Conservation (phyloP, 1,284 basidiomycete genomes). For the Cystobasidium sp. region DNA sequence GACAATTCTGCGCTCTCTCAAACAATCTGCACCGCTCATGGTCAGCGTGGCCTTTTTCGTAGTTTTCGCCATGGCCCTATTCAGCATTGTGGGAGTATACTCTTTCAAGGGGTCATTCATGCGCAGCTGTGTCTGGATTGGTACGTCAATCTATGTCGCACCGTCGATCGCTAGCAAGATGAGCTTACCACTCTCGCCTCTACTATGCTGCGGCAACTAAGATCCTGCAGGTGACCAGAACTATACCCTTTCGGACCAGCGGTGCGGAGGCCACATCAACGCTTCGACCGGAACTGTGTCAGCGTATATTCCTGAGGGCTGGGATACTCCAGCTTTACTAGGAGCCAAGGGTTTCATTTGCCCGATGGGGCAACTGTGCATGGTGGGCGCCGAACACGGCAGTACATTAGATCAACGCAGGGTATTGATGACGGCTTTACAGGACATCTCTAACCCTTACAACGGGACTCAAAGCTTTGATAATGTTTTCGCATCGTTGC, state of each 20-base stretch:
- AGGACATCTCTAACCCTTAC: slow-evolving; percentile 74
- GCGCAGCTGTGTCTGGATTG: slow-evolving; percentile 61
- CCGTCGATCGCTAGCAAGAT: not conserved
- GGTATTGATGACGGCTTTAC: not conserved
- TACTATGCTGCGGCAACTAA: not conserved
- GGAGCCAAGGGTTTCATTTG: slow-evolving; percentile 75
- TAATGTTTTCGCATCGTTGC: slow-evolving; percentile 77
- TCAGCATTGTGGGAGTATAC: slow-evolving; percentile 89
- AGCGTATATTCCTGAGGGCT: slow-evolving; percentile 62
- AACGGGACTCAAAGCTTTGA: slow-evolving; percentile 81
- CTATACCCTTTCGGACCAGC: slow-evolving; percentile 60
- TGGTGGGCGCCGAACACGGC: slow-evolving; percentile 59
- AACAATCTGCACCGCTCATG: slow-evolving; percentile 84
- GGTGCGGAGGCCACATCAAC: slow-evolving; percentile 80
- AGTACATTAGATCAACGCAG: slow-evolving; percentile 28
- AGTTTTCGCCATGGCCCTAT: slow-evolving; percentile 83
- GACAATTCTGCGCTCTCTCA: slow-evolving; percentile 93
- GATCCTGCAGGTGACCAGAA: slow-evolving; percentile 57
- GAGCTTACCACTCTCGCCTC: not conserved
- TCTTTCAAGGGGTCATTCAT: slow-evolving; percentile 82
- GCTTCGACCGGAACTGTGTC: slow-evolving; percentile 61
- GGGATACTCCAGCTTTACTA: slow-evolving; percentile 48
- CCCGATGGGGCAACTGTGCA: slow-evolving; percentile 77
- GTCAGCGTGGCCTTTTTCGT: slow-evolving; percentile 89
- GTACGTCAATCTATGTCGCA: slow-evolving; percentile 49